These are phyloP conservation scores for Naganishia cerealis DNA, from an alignment of 1,284 basidiomycete genomes.

Conservation along the genomic window DNA sequence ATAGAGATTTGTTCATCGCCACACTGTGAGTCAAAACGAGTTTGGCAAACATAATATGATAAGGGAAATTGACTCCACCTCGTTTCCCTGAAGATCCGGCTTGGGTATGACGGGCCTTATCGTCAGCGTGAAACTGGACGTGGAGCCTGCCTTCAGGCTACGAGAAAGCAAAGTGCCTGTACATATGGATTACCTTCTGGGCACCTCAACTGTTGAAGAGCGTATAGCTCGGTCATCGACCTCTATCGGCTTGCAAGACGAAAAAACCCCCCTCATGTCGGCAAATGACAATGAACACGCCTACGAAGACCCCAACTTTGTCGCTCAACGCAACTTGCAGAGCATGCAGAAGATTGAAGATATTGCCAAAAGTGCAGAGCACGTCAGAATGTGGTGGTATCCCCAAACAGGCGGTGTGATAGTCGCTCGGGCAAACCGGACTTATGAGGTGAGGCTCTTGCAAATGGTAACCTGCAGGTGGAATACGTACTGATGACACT, in stretches of 20 bases:
- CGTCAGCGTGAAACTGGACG: conserved; percentile 71
- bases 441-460: conserved; percentile 65
- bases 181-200: conserved; percentile 59
- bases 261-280: conserved; percentile 24
- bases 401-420: conserved; percentile 74
- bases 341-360: conserved; percentile 39
- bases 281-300: conserved; percentile 46
- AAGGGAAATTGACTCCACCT: not conserved
- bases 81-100: conserved; percentile 58
- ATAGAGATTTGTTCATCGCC: conserved; percentile 79
- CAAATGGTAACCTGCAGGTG: not conserved
- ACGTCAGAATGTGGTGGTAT: conserved; percentile 95
- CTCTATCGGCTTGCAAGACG: not conserved
- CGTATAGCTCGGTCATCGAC: not conserved
- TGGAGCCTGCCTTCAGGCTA: conserved; percentile 80
- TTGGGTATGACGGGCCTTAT: conserved; percentile 92
- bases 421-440: conserved; percentile 72
- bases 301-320: conserved; percentile 60
- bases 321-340: conserved; percentile 43
- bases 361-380: conserved; percentile 70
- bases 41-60: not conserved
- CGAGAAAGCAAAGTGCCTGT: conserved; percentile 72
- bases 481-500: conserved; percentile 30
- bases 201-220: conserved; percentile 14
- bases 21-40: conserved; percentile 62